Evolutionary conservation across 306 rosid genomes (phyloP).

Genomic region (Quillaja saponaria): DNA sequence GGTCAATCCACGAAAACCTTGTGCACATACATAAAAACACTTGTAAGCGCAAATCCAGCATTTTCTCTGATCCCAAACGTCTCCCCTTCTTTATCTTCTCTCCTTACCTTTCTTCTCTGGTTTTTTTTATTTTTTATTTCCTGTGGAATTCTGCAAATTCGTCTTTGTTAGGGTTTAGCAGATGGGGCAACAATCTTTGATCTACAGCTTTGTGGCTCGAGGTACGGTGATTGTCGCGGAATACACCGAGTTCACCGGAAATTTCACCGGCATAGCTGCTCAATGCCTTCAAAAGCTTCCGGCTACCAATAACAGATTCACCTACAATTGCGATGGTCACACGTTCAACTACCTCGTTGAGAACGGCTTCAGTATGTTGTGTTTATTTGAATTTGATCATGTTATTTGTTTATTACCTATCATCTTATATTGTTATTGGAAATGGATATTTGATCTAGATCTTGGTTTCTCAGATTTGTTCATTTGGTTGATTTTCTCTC

Average conservation of each 20-base stretch:
- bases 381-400: neutral
- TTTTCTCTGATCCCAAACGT: slow-evolving; percentile 27
- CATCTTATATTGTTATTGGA: neutral
- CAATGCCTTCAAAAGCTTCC: slow-evolving; percentile 98
- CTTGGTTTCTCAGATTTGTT: neutral
- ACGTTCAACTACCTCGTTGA: slow-evolving; percentile 95
- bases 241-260: slow-evolving; percentile 81
- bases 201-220: slow-evolving; percentile 95
- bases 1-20: no score
- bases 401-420: neutral
- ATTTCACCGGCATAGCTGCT: slow-evolving; percentile 67
- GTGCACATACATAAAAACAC: neutral
- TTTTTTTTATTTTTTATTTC: neutral
- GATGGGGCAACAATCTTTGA: slow-evolving; percentile 87
- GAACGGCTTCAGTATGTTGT: slow-evolving; percentile 74
- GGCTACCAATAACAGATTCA: slow-evolving; percentile 83
- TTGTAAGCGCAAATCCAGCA: slow-evolving; percentile 35
- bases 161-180: slow-evolving; percentile 28
- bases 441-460: slow-evolving; percentile 17
- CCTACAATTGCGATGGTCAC: slow-evolving; percentile 92
- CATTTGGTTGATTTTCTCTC: slow-evolving; percentile 18
- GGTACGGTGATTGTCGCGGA: slow-evolving; percentile 80
- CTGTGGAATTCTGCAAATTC: neutral
- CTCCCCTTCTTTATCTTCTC: neutral
- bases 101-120: neutral